Base-by-base conservation (phyloP, 2,329 filamentous ascomycete species). In the Dryadomyces quercivorus region DNA sequence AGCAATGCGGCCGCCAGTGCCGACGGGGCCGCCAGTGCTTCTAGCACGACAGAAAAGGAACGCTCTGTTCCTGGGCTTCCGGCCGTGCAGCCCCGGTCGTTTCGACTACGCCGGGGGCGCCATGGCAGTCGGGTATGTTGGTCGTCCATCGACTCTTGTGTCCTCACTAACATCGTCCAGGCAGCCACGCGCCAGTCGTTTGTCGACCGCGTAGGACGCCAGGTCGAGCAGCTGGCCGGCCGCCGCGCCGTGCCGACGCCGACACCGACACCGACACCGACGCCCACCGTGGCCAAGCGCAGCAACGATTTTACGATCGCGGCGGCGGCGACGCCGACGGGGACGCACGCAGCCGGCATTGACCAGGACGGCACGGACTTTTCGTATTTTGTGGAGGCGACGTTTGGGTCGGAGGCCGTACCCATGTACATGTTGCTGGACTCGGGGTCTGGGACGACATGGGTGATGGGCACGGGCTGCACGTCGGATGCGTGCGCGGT, bases 381-480 rank as follows among this genome's bases (percentile, higher is more conserved):
- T 60, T 82, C 81, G 1, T 85, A 86, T 66, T 85, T 85, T 60
- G 67, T 81, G 46, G 67, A 80, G 62, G 77, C 77, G 16, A 61
- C 70, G 38, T 63, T 86, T 16, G 82, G 82, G 15, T 80, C 81
- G 3, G 67, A 71, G 15, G 67, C 68, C 45, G 79, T 76, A 59
- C 64, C 73, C 1, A 60, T 85, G 60, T 79, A 78, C 60, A 78
- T 86, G 76, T 73, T 85, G 26, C 69, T 85, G 55, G 82, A 86
- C 64, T 84, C 82, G 8, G 82, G 82, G 26, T 81, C 82, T 43
- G 78, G 78, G 21, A 88, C 87, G 56, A 89, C 84, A 13, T 95
- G 90, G 90, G 80, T 95, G 20, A 93, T 93, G 80, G 80, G 84
- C 34, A 73, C 80, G 16, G 70, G 75, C 54, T 95, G 90, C 70